Conservation (phyloP, 345 rosid species). For the Sonneratia alba region DNA sequence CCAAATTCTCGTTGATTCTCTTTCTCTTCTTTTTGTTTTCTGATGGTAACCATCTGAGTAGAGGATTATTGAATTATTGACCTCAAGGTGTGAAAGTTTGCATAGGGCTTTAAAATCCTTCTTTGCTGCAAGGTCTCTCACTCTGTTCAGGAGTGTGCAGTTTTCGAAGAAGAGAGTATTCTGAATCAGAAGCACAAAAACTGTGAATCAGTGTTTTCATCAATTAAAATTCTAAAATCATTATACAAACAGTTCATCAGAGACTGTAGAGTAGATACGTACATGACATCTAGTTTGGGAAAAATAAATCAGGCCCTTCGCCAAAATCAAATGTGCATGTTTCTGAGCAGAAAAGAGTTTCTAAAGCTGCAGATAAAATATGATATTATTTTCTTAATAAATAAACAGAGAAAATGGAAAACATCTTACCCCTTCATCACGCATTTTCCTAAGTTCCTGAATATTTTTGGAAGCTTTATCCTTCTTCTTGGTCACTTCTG, state of each 20-base stretch:
- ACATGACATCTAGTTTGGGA: background rate
- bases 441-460: constrained; percentile 50
- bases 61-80: constrained; percentile 14
- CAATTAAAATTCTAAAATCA: background rate
- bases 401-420: background rate
- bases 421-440: constrained; percentile 52
- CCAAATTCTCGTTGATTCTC: background rate
- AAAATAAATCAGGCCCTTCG: background rate
- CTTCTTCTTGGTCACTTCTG: constrained; percentile 40
- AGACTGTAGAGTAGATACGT: background rate
- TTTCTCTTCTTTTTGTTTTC: background rate
- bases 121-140: constrained; percentile 51
- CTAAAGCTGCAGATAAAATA: background rate
- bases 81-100: constrained; percentile 44
- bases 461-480: constrained; percentile 48
- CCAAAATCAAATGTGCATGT: background rate
- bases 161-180: constrained; percentile 36
- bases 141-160: constrained; percentile 41
- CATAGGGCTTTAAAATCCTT: constrained; percentile 49
- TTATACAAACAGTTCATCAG: background rate
- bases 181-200: constrained; percentile 22
- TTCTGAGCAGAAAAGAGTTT: background rate
- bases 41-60: background rate
- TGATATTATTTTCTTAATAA: background rate
- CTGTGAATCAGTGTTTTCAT: background rate